Evolutionary conservation across 2,329 filamentous ascomycete species (phyloP).

Genomic region (Rutstroemia sp.): DNA sequence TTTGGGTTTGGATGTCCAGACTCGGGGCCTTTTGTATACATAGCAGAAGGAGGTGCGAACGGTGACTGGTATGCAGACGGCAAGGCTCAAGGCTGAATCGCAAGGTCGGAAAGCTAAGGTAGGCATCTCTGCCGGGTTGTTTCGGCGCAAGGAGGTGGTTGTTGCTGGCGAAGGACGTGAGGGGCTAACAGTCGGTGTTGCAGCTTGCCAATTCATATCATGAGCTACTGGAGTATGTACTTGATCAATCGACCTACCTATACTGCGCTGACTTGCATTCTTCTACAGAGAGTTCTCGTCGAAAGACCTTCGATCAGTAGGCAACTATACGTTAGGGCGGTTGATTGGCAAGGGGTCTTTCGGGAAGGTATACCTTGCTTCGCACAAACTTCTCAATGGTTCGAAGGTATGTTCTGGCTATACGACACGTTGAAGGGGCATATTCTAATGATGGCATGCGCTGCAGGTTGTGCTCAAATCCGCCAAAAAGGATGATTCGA

Average conservation of each 20-base stretch:
- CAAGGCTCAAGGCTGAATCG: conserved; percentile 49
- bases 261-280: conserved; percentile 20
- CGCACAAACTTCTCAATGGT: conserved; percentile 96
- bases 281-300: conserved; percentile 78
- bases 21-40: conserved; percentile 19
- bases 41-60: conserved; percentile 27
- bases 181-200: conserved; percentile 12
- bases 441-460: not conserved
- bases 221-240: conserved; percentile 80
- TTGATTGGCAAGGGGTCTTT: conserved; percentile 97
- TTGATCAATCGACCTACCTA: not conserved
- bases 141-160: conserved; percentile 11
- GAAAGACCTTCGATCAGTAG: conserved; percentile 83
- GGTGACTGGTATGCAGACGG: conserved; percentile 36
- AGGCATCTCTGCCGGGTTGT: conserved; percentile 1
- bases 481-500: conserved; percentile 90
- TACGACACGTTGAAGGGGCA: conserved; percentile 10
- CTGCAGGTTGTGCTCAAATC: conserved; percentile 92
- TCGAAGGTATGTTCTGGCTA: conserved; percentile 64
- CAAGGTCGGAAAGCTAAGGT: conserved; percentile 57
- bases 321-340: conserved; percentile 86
- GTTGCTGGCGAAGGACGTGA: conserved; percentile 22
- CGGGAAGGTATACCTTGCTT: conserved; percentile 93
- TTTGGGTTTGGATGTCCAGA: conserved; percentile 9
- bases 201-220: conserved; percentile 97